phyloP scores from a whole-genome alignment of 352 stramenopile genomes.

The Halophytophthora polymorphica region DNA sequence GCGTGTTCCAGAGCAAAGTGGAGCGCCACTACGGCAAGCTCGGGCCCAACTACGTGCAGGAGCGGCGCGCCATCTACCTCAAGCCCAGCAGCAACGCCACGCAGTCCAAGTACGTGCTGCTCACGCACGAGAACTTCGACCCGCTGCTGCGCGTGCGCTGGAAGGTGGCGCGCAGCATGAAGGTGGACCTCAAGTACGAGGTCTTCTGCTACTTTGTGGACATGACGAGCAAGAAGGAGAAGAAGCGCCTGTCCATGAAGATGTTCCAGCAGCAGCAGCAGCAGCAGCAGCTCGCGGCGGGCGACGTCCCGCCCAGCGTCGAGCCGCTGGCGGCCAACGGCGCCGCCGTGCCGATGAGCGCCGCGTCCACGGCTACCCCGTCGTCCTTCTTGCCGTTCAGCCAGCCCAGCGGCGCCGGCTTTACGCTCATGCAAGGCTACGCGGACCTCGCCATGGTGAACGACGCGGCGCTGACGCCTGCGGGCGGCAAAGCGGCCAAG shows the following conservation, averaged over 20 bases:
- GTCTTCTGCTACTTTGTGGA: conserved; percentile 82
- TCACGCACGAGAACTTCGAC: conserved; percentile 76
- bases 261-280: conserved; percentile 46
- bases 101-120: conserved; percentile 74
- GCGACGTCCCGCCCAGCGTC: neutral
- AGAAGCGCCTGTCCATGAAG: conserved; percentile 62
- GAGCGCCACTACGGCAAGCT: conserved; percentile 71
- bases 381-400: conserved; percentile 28
- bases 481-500: conserved; percentile 5
- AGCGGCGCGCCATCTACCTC: conserved; percentile 68
- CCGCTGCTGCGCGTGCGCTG: conserved; percentile 61
- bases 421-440: conserved; percentile 48
- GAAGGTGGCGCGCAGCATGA: conserved; percentile 79
- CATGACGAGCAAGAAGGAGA: conserved; percentile 56
- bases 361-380: conserved; percentile 16
- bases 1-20: conserved; percentile 74
- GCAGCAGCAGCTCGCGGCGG: conserved; percentile 18
- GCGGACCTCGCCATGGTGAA: conserved; percentile 30
- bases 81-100: conserved; percentile 74
- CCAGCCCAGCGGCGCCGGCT: conserved; percentile 17
- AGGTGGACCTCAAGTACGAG: conserved; percentile 79
- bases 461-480: conserved; percentile 24
- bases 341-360: conserved; percentile 3
- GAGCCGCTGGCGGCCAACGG: conserved; percentile 18
- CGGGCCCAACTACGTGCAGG: conserved; percentile 54